Evolutionary conservation across 768 basidiomycete genomes (phyloP), one percentile per base, ranked within the genome.

Genomic region (Tulasnella sp.): DNA sequence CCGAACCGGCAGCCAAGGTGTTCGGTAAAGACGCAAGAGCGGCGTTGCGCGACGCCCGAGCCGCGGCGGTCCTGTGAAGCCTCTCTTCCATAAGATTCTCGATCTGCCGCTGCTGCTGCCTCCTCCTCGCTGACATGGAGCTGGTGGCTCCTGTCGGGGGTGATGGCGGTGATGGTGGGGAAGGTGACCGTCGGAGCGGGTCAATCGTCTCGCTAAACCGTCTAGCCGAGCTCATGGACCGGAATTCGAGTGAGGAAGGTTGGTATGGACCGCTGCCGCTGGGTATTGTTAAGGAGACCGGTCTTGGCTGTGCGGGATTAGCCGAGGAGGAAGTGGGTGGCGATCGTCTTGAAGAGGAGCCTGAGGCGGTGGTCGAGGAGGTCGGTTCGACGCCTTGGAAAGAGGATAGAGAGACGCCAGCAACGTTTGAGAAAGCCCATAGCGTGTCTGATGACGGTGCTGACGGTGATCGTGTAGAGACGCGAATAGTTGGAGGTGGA

Each of bases 141-240:
- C 46, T 48, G 46, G 15, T 16, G 20, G 46, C 15, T 48, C 11
- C 11, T 18, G 44, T 44, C 16, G 46, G 46, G 20, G 46, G 46
- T 48, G 46, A 48, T 20, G 46, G 57, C 23, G 57, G 23, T 7
- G 57, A 23, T n/a, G 57, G 70, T 20, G 70, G 35, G 42, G 70
- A n/a, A 29, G 74, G 74, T 1, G 74, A 75, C 15, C 55, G 74
- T 4, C 74, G 74, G 6, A 75, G 20, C 4, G 74, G 74, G 13
- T 75, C 74, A 55, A 75, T 75, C 26, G 74, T 40, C 26, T 75
- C 74, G 74, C 37, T 75, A 20, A 75, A 75, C 57, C 46, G 46
- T 6, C 51, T 26, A 16, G 74, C 55, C 3, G 37, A 32, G 29
- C 44, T 51, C 23, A 40, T 20, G 16, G 74, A 75, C 13, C 44